Conservation (phyloP, 805 yeast species). For the Saccharomycopsis guyanensis region DNA sequence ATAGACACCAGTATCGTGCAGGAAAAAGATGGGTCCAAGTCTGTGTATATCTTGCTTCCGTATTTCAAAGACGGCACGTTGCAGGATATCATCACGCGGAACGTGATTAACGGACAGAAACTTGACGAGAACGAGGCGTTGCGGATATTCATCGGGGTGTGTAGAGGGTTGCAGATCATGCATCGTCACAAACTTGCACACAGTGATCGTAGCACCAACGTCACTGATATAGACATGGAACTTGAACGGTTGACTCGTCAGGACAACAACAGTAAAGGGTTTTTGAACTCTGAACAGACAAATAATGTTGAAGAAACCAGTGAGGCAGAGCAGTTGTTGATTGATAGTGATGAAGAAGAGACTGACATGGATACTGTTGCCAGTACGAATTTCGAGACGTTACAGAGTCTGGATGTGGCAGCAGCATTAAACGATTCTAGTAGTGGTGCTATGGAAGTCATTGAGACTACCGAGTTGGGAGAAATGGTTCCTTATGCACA, state of each 20-base stretch:
- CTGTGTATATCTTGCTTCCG: slow-evolving; percentile 74
- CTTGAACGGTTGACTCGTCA: slow-evolving; percentile 5
- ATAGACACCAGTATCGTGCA: slow-evolving; percentile 66
- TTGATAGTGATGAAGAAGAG: slow-evolving; percentile 17
- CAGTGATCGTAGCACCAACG: neutral
- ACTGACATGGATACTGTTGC: neutral
- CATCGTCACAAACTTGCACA: slow-evolving; percentile 45
- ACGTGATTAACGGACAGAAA: slow-evolving; percentile 45
- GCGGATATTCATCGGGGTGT: slow-evolving; percentile 55
- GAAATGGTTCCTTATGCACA: slow-evolving; percentile 72
- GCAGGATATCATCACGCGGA: slow-evolving; percentile 68
- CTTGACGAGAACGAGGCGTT: slow-evolving; percentile 61
- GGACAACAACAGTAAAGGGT: neutral
- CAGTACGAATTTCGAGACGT: neutral
- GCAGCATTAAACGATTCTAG: slow-evolving; percentile 25
- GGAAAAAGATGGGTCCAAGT: slow-evolving; percentile 73
- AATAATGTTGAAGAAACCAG: neutral
- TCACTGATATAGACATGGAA: slow-evolving; percentile 3
- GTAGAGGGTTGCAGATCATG: slow-evolving; percentile 69
- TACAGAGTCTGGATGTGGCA: slow-evolving; percentile 23
- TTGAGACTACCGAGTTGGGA: slow-evolving; percentile 38
- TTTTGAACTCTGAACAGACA: neutral
- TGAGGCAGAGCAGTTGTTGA: slow-evolving; percentile 11
- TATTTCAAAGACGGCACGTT: slow-evolving; percentile 65
- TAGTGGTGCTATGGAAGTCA: slow-evolving; percentile 28